Evolutionary conservation across 805 yeast genomes (phyloP).

Genomic region (Ogataea methanolica): DNA sequence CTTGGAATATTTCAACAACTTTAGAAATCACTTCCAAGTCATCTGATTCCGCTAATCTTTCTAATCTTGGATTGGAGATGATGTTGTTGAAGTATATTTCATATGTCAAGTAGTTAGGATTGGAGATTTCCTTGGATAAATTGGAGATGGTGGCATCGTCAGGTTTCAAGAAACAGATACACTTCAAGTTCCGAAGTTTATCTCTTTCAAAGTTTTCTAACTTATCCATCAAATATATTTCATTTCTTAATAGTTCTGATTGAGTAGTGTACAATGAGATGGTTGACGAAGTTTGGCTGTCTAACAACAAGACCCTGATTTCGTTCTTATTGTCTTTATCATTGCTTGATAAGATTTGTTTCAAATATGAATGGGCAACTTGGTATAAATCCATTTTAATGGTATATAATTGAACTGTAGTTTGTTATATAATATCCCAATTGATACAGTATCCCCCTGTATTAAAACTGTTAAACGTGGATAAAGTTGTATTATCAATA

Average conservation of each 20-base stretch:
- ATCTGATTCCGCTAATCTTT: constrained; percentile 85
- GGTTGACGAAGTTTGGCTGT: constrained; percentile 72
- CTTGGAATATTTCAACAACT: constrained; percentile 82
- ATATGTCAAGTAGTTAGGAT: constrained; percentile 78
- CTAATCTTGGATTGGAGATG: constrained; percentile 72
- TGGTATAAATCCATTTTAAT: constrained; percentile 41
- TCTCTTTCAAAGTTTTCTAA: constrained; percentile 56
- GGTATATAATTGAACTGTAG: not conserved
- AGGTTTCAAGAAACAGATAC: constrained; percentile 78
- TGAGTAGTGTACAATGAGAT: constrained; percentile 90
- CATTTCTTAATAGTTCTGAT: constrained; percentile 73
- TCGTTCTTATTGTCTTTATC: constrained; percentile 24
- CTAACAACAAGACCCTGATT: constrained; percentile 75
- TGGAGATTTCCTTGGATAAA: constrained; percentile 61
- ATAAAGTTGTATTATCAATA: no score
- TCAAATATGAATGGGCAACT: constrained; percentile 41
- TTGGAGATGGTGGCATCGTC: constrained; percentile 54
- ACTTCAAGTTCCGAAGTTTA: constrained; percentile 72
- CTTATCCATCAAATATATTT: constrained; percentile 77
- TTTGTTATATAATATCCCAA: not conserved
- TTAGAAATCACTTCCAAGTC: constrained; percentile 72
- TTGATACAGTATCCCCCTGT: not conserved
- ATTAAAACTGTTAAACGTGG: not conserved
- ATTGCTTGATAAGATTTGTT: constrained; percentile 28
- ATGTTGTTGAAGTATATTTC: constrained; percentile 75